Percentiles rank a stretch among this genome's conserved stretches.
phyloP scores from a whole-genome alignment of 495 filamentous ascomycete genomes.

The Polyplosphaeria fusca region DNA sequence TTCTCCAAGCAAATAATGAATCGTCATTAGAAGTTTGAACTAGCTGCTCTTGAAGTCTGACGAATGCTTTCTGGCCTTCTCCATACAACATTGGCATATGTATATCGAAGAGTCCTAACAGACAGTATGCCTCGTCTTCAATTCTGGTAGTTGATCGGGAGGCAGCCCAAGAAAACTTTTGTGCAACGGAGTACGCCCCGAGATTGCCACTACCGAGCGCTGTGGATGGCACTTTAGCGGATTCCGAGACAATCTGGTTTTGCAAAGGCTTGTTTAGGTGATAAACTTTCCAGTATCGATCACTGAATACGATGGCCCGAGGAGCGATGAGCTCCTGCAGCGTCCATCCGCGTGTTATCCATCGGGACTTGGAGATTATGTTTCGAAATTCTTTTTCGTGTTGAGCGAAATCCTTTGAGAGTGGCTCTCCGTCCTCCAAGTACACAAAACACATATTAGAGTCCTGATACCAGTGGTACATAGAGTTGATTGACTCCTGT shows the following conservation, averaged over 20 bases:
- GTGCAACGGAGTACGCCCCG: not conserved
- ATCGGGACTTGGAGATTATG: slow-evolving; percentile 8
- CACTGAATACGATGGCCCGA: slow-evolving; percentile 3
- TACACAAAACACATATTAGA: slow-evolving; percentile 10
- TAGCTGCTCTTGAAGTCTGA: slow-evolving; percentile 23
- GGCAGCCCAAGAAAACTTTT: slow-evolving; percentile 23
- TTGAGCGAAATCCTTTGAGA: too few species aligned
- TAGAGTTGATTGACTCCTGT: slow-evolving; percentile 19
- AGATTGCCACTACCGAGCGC: too few species aligned
- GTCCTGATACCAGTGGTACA: slow-evolving; percentile 23
- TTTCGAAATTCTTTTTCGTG: not conserved
- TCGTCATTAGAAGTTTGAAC: slow-evolving; percentile 13
- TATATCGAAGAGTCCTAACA: slow-evolving; percentile 17
- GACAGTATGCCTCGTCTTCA: slow-evolving; percentile 19
- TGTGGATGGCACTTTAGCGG: too few species aligned
- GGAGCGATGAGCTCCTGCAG: slow-evolving; percentile 26
- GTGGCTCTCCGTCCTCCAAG: not conserved
- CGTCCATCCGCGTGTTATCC: slow-evolving; percentile 22
- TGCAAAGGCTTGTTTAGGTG: too few species aligned
- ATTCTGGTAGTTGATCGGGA: slow-evolving; percentile 15
- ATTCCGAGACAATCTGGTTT: too few species aligned
- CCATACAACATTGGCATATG: slow-evolving; percentile 26
- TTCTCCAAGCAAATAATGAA: slow-evolving; percentile 20
- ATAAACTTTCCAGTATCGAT: not conserved
- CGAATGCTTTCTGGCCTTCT: slow-evolving; percentile 20